Percentiles rank a stretch among this genome's conserved stretches.
Evolutionary conservation across 176 grass and related monocot genomes (phyloP).

Genomic region (Avena atlantica): DNA sequence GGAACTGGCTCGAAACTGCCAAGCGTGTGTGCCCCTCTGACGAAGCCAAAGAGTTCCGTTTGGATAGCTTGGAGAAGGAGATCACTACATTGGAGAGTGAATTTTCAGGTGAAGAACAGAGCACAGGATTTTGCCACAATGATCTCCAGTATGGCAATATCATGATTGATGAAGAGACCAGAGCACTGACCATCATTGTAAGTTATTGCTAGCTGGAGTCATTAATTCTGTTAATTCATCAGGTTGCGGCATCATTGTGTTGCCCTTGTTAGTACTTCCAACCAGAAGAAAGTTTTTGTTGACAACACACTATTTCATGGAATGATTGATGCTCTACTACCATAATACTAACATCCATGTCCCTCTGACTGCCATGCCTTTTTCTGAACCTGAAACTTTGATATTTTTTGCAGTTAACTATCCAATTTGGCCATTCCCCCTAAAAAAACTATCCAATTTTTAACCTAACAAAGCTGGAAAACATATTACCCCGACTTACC

Average conservation of each 20-base stretch:
- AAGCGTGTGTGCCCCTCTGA: constrained; percentile 61
- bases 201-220: constrained; percentile 42
- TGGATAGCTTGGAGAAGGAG: constrained; percentile 72
- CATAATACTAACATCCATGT: constrained; percentile 18
- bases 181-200: constrained; percentile 81
- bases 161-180: constrained; percentile 93
- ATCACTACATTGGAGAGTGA: constrained; percentile 65
- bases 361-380: background rate
- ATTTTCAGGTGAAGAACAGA: constrained; percentile 50
- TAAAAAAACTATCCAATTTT: background rate
- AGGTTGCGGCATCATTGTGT: background rate
- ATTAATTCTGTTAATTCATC: background rate
- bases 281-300: background rate
- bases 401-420: constrained; percentile 2
- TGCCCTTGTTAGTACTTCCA: background rate
- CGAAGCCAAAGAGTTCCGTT: constrained; percentile 61
- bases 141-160: constrained; percentile 98
- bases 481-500: background rate
- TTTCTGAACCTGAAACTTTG: constrained; percentile 25
- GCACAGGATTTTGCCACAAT: constrained; percentile 87
- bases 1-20: constrained; percentile 73
- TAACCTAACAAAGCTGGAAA: background rate
- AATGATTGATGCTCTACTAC: background rate
- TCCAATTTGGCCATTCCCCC: background rate
- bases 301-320: background rate